Evolutionary conservation across 108 stramenopile genomes (phyloP), one percentile per base, ranked within the genome.

Genomic region (Skeletonema costatum): DNA sequence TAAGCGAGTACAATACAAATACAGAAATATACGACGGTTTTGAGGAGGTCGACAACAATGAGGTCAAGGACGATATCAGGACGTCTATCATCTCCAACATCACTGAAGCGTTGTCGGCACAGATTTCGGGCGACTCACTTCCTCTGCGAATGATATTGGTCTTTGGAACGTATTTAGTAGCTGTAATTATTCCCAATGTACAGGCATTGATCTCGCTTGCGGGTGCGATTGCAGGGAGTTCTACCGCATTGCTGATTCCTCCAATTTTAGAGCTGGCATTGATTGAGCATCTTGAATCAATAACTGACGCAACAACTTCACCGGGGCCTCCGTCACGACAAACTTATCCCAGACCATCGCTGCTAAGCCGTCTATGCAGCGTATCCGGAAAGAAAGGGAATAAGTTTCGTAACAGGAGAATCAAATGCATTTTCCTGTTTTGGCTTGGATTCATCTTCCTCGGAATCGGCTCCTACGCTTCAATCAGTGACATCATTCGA

Each of bases 181-280:
- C 91, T 41, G 73, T 84, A 11, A 56, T 81, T 13, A 79, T 92
- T 13, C 91, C 91, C 5, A 92, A 92, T 68, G 91, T 92, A 0
- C 86, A 92, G 53, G 64, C 74, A 16, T 68, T 92, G 30, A 86
- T 92, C 42, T 85, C 86, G 19, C 61, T 92, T 64, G 89, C 87
- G 2, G 91, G 91, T 12, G 91, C 91, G 16, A 16, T 92, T 42
- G 81, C 88, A 2, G 91, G 91, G 16, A 88, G 86, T 10, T 81
- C 85, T 4, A 83, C 89, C 1, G 91, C 88, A 0, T 65, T 92
- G 21, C 51, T 92, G 31, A 85, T 92, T 63, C 91, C 91, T 11
- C 91, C 91, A 19, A 70, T 90, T 53, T 66, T 91, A 29, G 86
- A 90, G 74, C 64, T 87, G 19, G 87, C 85, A 39, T 80, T 66